Evolutionary conservation across 495 filamentous ascomycete species (phyloP).

Genomic region (Penicillium pancosmium): DNA sequence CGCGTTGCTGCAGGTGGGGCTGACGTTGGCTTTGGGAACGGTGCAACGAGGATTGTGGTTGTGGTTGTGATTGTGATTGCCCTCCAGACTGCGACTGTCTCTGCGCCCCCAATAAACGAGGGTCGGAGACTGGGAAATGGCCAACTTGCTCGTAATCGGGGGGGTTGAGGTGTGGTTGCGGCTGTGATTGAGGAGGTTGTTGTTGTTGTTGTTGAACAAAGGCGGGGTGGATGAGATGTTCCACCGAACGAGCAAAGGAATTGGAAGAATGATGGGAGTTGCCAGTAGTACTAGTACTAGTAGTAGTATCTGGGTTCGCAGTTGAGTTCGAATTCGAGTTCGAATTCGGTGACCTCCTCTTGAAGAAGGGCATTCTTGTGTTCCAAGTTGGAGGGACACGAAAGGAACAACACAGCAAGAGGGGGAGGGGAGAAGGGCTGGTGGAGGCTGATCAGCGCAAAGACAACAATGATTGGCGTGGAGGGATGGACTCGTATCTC

Average conservation of each 20-base stretch:
- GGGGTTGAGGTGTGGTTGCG: not conserved
- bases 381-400: not conserved
- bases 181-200: conserved; percentile 4
- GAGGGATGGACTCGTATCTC: too few relatives aligned
- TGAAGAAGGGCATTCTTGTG: conserved; percentile 37
- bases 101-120: conserved; percentile 10
- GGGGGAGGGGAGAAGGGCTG: conserved; percentile 5
- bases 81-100: conserved; percentile 18
- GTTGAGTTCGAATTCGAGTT: not conserved
- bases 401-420: conserved; percentile 3
- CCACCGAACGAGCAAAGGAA: conserved; percentile 32
- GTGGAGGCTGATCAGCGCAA: not conserved
- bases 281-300: not conserved
- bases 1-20: conserved; percentile 26
- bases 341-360: conserved; percentile 29
- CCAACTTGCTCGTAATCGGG: conserved; percentile 20
- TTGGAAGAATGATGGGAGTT: too few relatives aligned
- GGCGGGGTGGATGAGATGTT: conserved; percentile 33
- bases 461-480: too few relatives aligned
- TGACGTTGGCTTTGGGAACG: conserved; percentile 39
- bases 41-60: conserved; percentile 23
- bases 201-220: conserved; percentile 17
- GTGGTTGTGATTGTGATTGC: conserved; percentile 4
- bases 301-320: not conserved
- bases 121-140: conserved; percentile 17